Evolutionary conservation across 1,284 basidiomycete genomes (phyloP), one percentile per base, ranked within the genome.

Genomic region (Malassezia obtusa): DNA sequence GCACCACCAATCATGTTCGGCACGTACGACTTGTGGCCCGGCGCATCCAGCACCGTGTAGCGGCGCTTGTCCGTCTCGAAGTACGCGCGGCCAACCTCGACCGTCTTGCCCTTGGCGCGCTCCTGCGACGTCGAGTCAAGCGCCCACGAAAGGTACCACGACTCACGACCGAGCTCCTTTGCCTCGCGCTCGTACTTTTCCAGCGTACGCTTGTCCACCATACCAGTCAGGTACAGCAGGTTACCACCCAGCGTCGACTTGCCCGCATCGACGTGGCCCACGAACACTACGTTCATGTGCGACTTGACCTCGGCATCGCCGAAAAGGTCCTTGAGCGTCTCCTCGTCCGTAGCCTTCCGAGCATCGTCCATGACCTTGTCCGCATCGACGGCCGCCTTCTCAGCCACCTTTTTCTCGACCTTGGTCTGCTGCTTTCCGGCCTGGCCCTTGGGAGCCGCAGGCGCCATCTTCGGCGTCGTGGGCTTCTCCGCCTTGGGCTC

Each of bases 241-340:
- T 73, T 62, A 24, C 71, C 71, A 32, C 69, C 69, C 68, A 72
- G 68, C 43, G 71, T 73, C 25, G 71, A 73, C 57, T 73, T 73
- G 51, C 71, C 71, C 3, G 71, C 69, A 52, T 73, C 71, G 59
- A 73, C 71, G 55, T 73, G 71, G 21, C 71, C 71, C 32, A 73
- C 68, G 46, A 73, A 72, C 45, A 73, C 71, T 31, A 73, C 61
- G 59, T 73, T 73, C 46, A 73, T 43, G 47, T 73, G 71, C 47
- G 69, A 63, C 61, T 73, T 73, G 55, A 73, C 53, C 8, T 64
- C 61, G 50, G 67, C 62, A 25, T 71, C 69, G 35, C 71, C 71
- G 28, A 71, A 73, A 28, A 73, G 58, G 40, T 73, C 71, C 41
- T 61, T 63, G 45, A 73, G 61, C n/a, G 71, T 73, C 59, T 73